These are phyloP conservation scores for Mucor mucedo DNA, from an alignment of 371 early-diverging fungal species.

Conservation along the genomic window DNA sequence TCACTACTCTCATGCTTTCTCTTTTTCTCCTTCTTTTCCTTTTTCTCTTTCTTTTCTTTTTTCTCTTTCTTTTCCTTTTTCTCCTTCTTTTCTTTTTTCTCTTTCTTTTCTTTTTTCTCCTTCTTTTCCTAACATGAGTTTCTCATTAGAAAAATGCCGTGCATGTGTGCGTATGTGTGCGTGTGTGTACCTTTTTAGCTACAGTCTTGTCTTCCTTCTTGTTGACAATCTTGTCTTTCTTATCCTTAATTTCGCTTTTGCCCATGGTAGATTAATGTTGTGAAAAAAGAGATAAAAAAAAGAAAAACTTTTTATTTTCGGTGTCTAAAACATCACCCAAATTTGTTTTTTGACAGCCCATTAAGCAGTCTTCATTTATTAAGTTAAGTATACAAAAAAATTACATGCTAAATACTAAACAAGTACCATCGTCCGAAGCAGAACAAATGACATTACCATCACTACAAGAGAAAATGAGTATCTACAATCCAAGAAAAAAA, in stretches of 20 bases:
- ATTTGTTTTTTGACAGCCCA: neutral
- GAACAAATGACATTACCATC: constrained; percentile 79
- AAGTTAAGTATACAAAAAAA: too few relatives aligned
- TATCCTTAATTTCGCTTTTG: constrained; percentile 21
- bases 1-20: constrained; percentile 31
- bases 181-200: constrained; percentile 6
- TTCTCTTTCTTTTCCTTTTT: constrained; percentile 13
- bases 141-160: neutral
- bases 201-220: constrained; percentile 7
- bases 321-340: neutral
- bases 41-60: constrained; percentile 14
- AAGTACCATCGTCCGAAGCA: constrained; percentile 81
- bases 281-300: neutral
- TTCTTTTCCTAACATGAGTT: constrained; percentile 12
- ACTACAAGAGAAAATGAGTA: constrained; percentile 29
- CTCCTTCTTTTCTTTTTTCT: constrained; percentile 6
- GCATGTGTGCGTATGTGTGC: too few relatives aligned
- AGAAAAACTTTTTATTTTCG: neutral
- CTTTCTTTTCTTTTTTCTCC: constrained; percentile 18
- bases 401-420: constrained; percentile 68
- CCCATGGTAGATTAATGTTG: constrained; percentile 3
- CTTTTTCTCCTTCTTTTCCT: constrained; percentile 23
- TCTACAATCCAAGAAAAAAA: neutral
- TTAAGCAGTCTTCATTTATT: neutral
- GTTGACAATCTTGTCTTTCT: constrained; percentile 6